A percentile compares a stretch with the other conserved stretches of the same genome.
These are phyloP conservation scores for Silene conica DNA, from an alignment of 148 eudicot genomes.

Conservation along the genomic window DNA sequence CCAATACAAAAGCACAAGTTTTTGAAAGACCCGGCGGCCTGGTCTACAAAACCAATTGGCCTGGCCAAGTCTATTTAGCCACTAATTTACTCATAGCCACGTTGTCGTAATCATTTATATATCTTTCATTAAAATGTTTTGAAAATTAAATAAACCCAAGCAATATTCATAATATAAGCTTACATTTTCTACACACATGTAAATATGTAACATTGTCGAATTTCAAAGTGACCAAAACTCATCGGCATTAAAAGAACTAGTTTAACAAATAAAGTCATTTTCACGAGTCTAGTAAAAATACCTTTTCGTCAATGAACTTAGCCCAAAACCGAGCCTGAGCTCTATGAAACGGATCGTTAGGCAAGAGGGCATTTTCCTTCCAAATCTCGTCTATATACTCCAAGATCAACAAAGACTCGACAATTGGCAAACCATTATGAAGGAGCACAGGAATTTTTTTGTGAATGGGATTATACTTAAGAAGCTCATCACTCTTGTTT, in stretches of 20 bases:
- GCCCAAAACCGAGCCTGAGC: constrained; percentile 15
- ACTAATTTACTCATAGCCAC: too few relatives aligned
- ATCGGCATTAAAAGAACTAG: not conserved
- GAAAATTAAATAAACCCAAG: too few relatives aligned
- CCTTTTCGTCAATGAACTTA: constrained; percentile 10
- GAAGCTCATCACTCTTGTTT: constrained; percentile 8
- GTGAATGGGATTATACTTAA: not conserved
- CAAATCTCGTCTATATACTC: constrained; percentile 13
- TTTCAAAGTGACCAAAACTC: not conserved
- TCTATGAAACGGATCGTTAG: not conserved
- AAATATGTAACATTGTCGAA: too few relatives aligned
- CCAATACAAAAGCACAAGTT: too few relatives aligned
- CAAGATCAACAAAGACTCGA: constrained; percentile 1
- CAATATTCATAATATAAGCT: too few relatives aligned
- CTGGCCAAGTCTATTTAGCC: too few relatives aligned
- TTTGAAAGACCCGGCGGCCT: too few relatives aligned
- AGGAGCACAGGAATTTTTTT: constrained; percentile 4
- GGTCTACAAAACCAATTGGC: too few relatives aligned
- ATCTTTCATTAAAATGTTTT: too few relatives aligned
- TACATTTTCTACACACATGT: too few relatives aligned
- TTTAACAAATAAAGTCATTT: not conserved
- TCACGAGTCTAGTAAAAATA: not conserved
- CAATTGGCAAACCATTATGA: not conserved
- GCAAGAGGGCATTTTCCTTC: constrained; percentile 3
- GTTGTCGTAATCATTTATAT: too few relatives aligned